Conservation (phyloP, 495 filamentous ascomycete genomes). For the Staphylotrichum tortipilum region DNA sequence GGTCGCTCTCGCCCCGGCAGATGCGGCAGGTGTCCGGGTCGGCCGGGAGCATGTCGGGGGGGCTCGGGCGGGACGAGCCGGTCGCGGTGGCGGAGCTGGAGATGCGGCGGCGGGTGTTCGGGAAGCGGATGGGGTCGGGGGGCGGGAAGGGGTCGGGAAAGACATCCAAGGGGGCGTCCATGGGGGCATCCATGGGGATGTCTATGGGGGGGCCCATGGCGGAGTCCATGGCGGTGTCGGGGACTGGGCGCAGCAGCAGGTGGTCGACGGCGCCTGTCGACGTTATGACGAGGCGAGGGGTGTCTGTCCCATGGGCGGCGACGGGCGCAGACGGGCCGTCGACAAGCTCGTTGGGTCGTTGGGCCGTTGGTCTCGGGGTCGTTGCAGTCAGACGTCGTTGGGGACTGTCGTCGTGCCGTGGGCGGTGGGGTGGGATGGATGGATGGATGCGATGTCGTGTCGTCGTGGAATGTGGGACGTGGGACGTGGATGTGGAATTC, state of each 20-base stretch:
- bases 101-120: constrained; percentile 19
- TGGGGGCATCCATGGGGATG: too few relatives aligned
- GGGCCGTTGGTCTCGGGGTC: too few relatives aligned
- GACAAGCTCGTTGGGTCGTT: too few relatives aligned
- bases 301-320: background rate
- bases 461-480: too few relatives aligned
- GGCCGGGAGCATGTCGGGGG: constrained; percentile 13
- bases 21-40: constrained; percentile 86
- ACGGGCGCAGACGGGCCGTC: too few relatives aligned
- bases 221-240: constrained; percentile 11
- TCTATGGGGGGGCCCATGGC: too few relatives aligned
- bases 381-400: too few relatives aligned
- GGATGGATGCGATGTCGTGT: too few relatives aligned
- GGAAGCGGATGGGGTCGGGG: constrained; percentile 18
- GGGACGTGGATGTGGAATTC: too few relatives aligned
- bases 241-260: constrained; percentile 7
- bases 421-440: too few relatives aligned
- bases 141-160: constrained; percentile 5
- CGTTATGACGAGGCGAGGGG: background rate
- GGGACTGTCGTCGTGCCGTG: too few relatives aligned
- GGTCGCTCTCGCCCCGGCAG: constrained; percentile 78
- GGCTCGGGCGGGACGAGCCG: constrained; percentile 1
- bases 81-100: background rate
- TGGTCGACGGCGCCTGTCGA: constrained; percentile 7
- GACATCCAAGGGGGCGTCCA: background rate